Evolutionary conservation across 768 basidiomycete species (phyloP).

Genomic region (Galerina marginata): DNA sequence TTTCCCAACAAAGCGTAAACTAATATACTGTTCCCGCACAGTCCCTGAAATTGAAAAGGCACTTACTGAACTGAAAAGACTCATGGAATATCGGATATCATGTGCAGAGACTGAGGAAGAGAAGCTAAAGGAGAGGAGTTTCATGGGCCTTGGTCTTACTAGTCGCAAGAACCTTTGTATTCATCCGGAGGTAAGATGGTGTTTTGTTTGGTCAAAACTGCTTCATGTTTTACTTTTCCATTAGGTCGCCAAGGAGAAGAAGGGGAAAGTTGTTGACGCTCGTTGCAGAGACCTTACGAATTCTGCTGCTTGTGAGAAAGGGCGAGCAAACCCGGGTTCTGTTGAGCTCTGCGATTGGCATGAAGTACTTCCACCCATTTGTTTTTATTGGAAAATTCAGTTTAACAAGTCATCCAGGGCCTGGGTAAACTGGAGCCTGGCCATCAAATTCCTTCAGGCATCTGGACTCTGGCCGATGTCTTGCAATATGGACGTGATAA

Average conservation of each 20-base stretch:
- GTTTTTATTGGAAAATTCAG: not conserved
- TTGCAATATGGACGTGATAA: slow-evolving; percentile 87
- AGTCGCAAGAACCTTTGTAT: slow-evolving; percentile 97
- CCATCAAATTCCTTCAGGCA: slow-evolving; percentile 79
- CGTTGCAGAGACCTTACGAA: slow-evolving; percentile 95
- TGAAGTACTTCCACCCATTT: slow-evolving; percentile 63
- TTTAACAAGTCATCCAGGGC: slow-evolving; percentile 55
- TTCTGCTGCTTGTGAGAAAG: slow-evolving; percentile 80
- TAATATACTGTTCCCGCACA: slow-evolving; percentile 98
- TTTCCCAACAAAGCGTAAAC: slow-evolving; percentile 89
- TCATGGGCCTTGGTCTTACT: slow-evolving; percentile 90
- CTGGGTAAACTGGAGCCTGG: slow-evolving; percentile 84
- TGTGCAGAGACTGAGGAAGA: slow-evolving; percentile 77
- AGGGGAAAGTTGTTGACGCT: slow-evolving; percentile 96
- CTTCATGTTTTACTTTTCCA: slow-evolving; percentile 3
- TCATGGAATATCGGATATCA: slow-evolving; percentile 86
- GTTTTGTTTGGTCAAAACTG: not conserved
- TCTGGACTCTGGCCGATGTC: slow-evolving; percentile 95
- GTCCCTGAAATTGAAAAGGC: slow-evolving; percentile 99
- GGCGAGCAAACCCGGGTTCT: slow-evolving; percentile 84
- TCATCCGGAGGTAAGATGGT: slow-evolving; percentile 80
- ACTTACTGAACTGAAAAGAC: slow-evolving; percentile 88
- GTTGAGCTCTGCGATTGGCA: slow-evolving; percentile 94
- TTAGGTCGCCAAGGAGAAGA: slow-evolving; percentile 97
- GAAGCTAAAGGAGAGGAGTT: slow-evolving; percentile 77